These are phyloP conservation scores for Colletotrichum sidae DNA, from an alignment of 2,329 filamentous ascomycete species.

Conservation along the genomic window DNA sequence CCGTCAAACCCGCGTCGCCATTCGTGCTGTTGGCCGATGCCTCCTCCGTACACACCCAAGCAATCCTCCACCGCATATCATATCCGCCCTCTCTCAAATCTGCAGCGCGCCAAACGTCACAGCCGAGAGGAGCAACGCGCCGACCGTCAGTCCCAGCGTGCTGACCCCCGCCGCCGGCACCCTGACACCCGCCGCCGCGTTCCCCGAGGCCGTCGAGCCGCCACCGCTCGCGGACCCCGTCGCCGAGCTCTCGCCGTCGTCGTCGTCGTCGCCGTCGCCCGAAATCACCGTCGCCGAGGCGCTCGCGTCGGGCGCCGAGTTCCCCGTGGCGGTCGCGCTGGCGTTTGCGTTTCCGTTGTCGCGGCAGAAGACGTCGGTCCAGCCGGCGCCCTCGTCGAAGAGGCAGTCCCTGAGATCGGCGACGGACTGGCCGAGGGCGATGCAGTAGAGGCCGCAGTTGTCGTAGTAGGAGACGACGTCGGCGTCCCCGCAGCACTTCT, in stretches of 20 bases:
- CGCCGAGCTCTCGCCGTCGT: slow-evolving; percentile 25
- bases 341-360: slow-evolving; percentile 45
- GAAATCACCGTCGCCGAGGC: slow-evolving; percentile 47
- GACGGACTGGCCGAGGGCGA: slow-evolving; percentile 46
- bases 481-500: slow-evolving; percentile 58
- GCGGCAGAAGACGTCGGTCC: slow-evolving; percentile 58
- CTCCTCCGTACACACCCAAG: too few relatives aligned
- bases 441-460: slow-evolving; percentile 64
- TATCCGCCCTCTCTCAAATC: slow-evolving; percentile 6
- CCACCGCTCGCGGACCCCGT: slow-evolving; percentile 26
- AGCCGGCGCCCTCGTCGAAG: slow-evolving; percentile 49
- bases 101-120: slow-evolving; percentile 38
- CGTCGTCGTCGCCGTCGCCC: slow-evolving; percentile 29
- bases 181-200: slow-evolving; percentile 1
- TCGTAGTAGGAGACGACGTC: slow-evolving; percentile 57
- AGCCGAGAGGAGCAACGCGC: slow-evolving; percentile 51
- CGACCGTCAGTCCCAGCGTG: slow-evolving; percentile 49
- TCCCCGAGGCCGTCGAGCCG: not conserved
- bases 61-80: too few relatives aligned
- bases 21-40: too few relatives aligned
- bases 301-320: slow-evolving; percentile 44
- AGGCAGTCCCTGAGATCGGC: slow-evolving; percentile 51
- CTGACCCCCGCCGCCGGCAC: slow-evolving; percentile 40
- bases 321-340: slow-evolving; percentile 51
- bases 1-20: too few relatives aligned